Evolutionary conservation across 1,284 basidiomycete genomes (phyloP).

Genomic region (Mycosarcoma maydis): DNA sequence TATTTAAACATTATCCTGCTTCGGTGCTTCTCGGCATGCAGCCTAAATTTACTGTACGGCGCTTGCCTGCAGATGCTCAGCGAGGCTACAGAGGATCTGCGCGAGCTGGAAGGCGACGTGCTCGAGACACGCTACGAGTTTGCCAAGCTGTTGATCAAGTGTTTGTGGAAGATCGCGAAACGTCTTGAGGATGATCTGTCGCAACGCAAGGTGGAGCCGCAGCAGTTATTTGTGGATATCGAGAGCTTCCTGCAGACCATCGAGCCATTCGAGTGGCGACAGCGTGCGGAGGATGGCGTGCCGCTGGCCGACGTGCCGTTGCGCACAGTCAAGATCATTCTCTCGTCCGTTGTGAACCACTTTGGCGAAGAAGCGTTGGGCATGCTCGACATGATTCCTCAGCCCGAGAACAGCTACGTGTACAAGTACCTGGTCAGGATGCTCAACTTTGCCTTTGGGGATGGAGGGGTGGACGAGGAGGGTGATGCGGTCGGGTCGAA

Average conservation of each 20-base stretch:
- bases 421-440: constrained; percentile 63
- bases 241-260: constrained; percentile 93
- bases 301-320: constrained; percentile 97
- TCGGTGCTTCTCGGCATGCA: constrained; percentile 87
- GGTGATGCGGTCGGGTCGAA: too few relatives aligned
- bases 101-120: constrained; percentile 69
- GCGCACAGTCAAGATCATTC: constrained; percentile 82
- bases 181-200: constrained; percentile 90
- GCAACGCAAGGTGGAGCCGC: constrained; percentile 81
- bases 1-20: constrained; percentile 99
- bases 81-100: constrained; percentile 86
- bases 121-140: constrained; percentile 75
- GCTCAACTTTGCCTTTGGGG: constrained; percentile 50
- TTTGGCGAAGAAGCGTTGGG: constrained; percentile 57
- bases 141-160: constrained; percentile 95
- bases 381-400: constrained; percentile 55
- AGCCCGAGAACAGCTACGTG: constrained; percentile 61
- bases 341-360: constrained; percentile 67
- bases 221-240: constrained; percentile 89
- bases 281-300: constrained; percentile 85
- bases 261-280: constrained; percentile 94
- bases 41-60: constrained; percentile 89
- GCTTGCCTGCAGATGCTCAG: constrained; percentile 84
- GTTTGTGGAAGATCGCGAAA: constrained; percentile 96
- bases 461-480: constrained; percentile 57